Evolutionary conservation across 306 rosid species (phyloP).

Genomic region (Trifolium fragiferum): DNA sequence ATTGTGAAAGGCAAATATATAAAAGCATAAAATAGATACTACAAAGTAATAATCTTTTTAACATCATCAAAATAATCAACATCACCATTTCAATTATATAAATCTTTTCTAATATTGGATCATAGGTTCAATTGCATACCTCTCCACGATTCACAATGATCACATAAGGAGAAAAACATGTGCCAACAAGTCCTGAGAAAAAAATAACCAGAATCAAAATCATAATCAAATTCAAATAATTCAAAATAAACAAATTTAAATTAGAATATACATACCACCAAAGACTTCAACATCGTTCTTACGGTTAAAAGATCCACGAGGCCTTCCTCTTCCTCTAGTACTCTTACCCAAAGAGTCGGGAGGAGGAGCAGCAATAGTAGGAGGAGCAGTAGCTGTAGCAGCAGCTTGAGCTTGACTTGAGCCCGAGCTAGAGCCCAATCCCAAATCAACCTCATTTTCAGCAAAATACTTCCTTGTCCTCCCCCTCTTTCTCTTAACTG

Average conservation of each 20-base stretch:
- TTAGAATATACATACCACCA: constrained; percentile 45
- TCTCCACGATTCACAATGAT: constrained; percentile 72
- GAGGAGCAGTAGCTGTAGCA: too few relatives aligned
- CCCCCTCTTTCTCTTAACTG: neutral
- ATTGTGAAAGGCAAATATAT: too few relatives aligned
- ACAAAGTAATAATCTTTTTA: neutral
- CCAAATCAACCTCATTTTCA: neutral
- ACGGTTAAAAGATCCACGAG: constrained; percentile 71
- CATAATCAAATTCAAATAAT: neutral
- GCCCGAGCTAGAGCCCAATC: neutral
- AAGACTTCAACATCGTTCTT: constrained; percentile 61
- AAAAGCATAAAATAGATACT: neutral
- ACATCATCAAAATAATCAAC: neutral
- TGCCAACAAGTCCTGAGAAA: constrained; percentile 61
- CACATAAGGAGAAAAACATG: constrained; percentile 74
- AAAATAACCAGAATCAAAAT: neutral
- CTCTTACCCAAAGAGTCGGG: constrained; percentile 59
- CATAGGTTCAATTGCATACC: constrained; percentile 47
- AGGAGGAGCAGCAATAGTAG: neutral
- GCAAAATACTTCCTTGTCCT: neutral
- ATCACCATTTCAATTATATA: neutral
- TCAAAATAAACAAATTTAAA: neutral
- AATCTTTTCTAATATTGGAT: neutral
- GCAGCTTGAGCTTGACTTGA: neutral
- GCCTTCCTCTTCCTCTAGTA: constrained; percentile 43